These are phyloP conservation scores for Lepidium campestre DNA, from an alignment of 441 rosid species.

Conservation along the genomic window DNA sequence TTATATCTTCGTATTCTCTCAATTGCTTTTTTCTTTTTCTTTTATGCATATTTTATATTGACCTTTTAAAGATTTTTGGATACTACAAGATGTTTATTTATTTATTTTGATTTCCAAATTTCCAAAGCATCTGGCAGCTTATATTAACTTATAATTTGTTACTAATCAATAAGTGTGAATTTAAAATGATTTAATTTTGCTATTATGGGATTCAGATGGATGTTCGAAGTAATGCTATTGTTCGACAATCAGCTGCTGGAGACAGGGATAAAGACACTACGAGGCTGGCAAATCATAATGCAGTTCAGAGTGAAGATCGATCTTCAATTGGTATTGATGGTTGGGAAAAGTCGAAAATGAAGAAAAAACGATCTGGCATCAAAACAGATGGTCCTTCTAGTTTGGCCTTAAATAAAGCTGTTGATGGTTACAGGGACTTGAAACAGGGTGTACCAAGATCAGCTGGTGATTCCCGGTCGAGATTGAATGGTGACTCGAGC, in stretches of 20 bases:
- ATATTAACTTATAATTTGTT: background rate
- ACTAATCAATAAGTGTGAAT: background rate
- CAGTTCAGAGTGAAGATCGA: conserved; percentile 68
- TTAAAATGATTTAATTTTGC: conserved; percentile 1
- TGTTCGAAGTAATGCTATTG: conserved; percentile 60
- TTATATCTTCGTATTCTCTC: conserved; percentile 5
- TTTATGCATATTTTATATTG: background rate
- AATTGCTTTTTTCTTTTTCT: background rate
- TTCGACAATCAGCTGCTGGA: conserved; percentile 57
- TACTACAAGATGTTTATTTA: background rate
- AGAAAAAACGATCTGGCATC: conserved; percentile 94
- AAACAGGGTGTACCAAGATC: conserved; percentile 75
- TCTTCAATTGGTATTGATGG: conserved; percentile 77
- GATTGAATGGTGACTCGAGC: conserved; percentile 70
- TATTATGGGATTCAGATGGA: conserved; percentile 52
- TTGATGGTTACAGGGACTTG: conserved; percentile 66
- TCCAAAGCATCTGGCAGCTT: background rate
- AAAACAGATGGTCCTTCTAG: conserved; percentile 69
- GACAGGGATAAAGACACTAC: conserved; percentile 76
- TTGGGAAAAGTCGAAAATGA: conserved; percentile 97
- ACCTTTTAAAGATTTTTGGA: background rate
- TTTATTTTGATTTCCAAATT: background rate
- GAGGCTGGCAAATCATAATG: conserved; percentile 52
- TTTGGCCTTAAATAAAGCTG: conserved; percentile 47
- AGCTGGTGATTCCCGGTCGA: conserved; percentile 57